Percentiles rank a stretch among this genome's conserved stretches.
Evolutionary conservation across 1,284 basidiomycete species (phyloP).

Genomic region (Lentinula novae-zelandiae): DNA sequence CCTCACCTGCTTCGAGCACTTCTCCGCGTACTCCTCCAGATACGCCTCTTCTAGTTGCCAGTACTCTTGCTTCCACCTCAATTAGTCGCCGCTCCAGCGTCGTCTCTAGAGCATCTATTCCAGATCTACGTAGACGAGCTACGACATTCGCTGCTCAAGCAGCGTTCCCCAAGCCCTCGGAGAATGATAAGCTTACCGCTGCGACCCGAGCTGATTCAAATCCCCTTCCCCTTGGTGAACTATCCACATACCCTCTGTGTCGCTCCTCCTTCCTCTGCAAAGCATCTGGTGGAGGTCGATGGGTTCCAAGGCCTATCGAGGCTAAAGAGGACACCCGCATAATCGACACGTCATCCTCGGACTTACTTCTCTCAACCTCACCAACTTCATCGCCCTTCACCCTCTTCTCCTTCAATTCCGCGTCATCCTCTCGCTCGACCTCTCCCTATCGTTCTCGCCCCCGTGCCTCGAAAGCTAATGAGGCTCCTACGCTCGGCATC

Average conservation of each 20-base stretch:
- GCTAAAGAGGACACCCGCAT: background rate
- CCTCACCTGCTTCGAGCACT: background rate
- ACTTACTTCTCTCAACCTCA: background rate
- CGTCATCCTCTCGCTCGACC: background rate
- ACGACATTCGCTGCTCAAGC: background rate
- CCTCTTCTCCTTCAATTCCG: background rate
- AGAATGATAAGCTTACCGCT: slow-evolving; percentile 18
- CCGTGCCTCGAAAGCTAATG: slow-evolving; percentile 45
- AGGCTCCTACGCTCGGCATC: slow-evolving; percentile 45
- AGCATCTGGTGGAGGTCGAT: slow-evolving; percentile 69
- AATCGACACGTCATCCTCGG: background rate
- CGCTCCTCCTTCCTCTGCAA: slow-evolving; percentile 66
- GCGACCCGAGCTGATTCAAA: background rate
- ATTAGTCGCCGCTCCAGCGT: background rate
- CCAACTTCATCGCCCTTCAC: background rate
- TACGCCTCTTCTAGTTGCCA: background rate
- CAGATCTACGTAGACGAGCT: background rate
- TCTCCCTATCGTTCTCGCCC: background rate
- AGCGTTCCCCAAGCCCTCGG: background rate
- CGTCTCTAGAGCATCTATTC: background rate
- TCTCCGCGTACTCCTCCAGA: background rate
- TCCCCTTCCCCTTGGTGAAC: slow-evolving; percentile 49
- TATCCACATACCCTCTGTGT: slow-evolving; percentile 65
- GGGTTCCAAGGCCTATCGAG: slow-evolving; percentile 56
- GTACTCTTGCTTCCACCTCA: slow-evolving; percentile 20